Conservation (phyloP, 176 grass and related monocot genomes). For the Juncus inflexus region DNA sequence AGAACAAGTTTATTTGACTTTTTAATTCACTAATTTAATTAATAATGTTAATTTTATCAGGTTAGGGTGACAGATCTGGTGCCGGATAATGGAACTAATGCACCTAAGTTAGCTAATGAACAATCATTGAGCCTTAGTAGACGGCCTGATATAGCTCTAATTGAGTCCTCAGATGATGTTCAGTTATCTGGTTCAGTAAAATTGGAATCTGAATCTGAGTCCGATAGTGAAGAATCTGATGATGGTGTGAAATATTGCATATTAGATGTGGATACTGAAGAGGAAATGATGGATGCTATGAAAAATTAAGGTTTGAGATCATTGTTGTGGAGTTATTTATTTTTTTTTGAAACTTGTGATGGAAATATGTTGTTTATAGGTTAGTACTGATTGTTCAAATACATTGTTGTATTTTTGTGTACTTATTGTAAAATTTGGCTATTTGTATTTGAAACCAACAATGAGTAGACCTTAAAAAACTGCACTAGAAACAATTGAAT, state of each 20-base stretch:
- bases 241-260: constrained; percentile 77
- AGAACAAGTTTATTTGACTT: background rate
- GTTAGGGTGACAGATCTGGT: constrained; percentile 78
- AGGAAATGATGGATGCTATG: constrained; percentile 33
- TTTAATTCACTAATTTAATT: constrained; percentile 7
- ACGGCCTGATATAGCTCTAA: constrained; percentile 39
- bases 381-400: too few relatives aligned
- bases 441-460: too few relatives aligned
- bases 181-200: constrained; percentile 12
- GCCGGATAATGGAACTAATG: constrained; percentile 34
- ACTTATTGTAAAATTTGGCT: too few relatives aligned
- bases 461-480: too few relatives aligned
- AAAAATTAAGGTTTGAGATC: constrained; percentile 10
- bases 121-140: constrained; percentile 53
- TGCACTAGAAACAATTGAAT: too few relatives aligned
- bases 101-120: constrained; percentile 42
- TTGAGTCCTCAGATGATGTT: constrained; percentile 20
- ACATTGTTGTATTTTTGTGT: too few relatives aligned
- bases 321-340: too few relatives aligned
- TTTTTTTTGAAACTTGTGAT: too few relatives aligned
- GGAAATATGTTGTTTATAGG: too few relatives aligned
- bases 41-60: constrained; percentile 37
- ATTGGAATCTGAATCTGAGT: constrained; percentile 10
- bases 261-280: constrained; percentile 40
- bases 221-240: constrained; percentile 34